phyloP scores from a whole-genome alignment of 352 stramenopile genomes.

The Phytophthora hibernalis region DNA sequence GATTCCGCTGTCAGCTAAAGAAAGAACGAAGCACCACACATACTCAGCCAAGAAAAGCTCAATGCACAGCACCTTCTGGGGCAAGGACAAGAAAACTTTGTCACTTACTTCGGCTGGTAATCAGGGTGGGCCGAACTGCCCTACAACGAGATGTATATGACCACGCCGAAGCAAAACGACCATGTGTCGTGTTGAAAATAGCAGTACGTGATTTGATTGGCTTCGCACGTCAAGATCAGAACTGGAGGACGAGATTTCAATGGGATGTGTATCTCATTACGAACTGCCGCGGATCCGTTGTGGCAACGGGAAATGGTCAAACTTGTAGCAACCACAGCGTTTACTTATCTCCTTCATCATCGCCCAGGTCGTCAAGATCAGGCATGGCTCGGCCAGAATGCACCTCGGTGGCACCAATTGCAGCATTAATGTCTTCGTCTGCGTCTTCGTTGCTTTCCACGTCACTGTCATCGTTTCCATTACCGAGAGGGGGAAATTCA shows the following conservation, averaged over 20 bases:
- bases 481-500: slow-evolving; percentile 33
- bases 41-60: slow-evolving; percentile 35
- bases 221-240: slow-evolving; percentile 30
- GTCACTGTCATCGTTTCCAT: slow-evolving; percentile 41
- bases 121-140: slow-evolving; percentile 11
- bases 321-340: not conserved
- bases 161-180: slow-evolving; percentile 16
- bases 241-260: slow-evolving; percentile 18
- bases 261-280: slow-evolving; percentile 18
- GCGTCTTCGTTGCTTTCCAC: slow-evolving; percentile 31
- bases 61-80: slow-evolving; percentile 4
- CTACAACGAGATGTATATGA: slow-evolving; percentile 5
- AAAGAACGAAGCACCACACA: slow-evolving; percentile 28
- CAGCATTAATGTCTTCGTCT: slow-evolving; percentile 24
- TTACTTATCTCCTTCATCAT: slow-evolving; percentile 38
- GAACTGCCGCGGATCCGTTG: slow-evolving; percentile 27
- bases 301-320: slow-evolving; percentile 3
- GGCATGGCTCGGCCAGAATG: slow-evolving; percentile 69
- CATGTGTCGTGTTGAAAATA: slow-evolving; percentile 24
- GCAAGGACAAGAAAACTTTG: slow-evolving; percentile 12
- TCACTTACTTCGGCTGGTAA: slow-evolving; percentile 10
- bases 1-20: slow-evolving; percentile 30
- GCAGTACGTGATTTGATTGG: slow-evolving; percentile 10
- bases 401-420: slow-evolving; percentile 25
- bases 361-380: slow-evolving; percentile 53